Percentiles rank a stretch among this genome's conserved stretches.
These are phyloP conservation scores for Trichosporon sp. DNA, from an alignment of 1,284 basidiomycete species.

Conservation along the genomic window DNA sequence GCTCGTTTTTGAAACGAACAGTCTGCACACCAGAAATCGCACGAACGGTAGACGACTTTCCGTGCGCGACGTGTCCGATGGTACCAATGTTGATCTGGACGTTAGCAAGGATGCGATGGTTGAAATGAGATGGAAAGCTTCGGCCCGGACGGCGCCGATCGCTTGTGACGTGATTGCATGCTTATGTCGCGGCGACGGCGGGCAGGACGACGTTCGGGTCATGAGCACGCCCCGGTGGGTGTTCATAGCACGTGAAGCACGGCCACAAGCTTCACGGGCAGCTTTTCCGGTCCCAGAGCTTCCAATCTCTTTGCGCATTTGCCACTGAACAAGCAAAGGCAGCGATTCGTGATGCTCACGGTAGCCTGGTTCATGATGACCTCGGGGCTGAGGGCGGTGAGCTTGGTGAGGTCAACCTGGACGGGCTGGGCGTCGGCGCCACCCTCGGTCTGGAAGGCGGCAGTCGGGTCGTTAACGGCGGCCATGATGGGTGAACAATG, in stretches of 20 bases:
- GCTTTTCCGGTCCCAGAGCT: background rate
- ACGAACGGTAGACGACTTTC: constrained; percentile 98
- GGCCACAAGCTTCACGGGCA: background rate
- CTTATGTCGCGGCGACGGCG: background rate
- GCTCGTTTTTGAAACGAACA: constrained; percentile 98
- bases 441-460: constrained; percentile 33
- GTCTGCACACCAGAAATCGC: constrained; percentile 99
- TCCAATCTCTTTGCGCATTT: background rate
- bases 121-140: background rate
- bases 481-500: constrained; percentile 27
- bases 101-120: constrained; percentile 9
- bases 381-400: constrained; percentile 89
- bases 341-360: constrained; percentile 37
- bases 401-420: constrained; percentile 73
- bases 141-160: background rate
- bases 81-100: constrained; percentile 65
- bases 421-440: constrained; percentile 51
- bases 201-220: background rate
- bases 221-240: background rate
- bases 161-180: background rate
- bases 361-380: constrained; percentile 97
- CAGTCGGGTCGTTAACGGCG: constrained; percentile 46
- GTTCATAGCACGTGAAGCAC: background rate
- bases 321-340: background rate
- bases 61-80: constrained; percentile 96